Evolutionary conservation across 2,329 filamentous ascomycete species (phyloP).

Genomic region (Myriosclerotinia scirpicola): DNA sequence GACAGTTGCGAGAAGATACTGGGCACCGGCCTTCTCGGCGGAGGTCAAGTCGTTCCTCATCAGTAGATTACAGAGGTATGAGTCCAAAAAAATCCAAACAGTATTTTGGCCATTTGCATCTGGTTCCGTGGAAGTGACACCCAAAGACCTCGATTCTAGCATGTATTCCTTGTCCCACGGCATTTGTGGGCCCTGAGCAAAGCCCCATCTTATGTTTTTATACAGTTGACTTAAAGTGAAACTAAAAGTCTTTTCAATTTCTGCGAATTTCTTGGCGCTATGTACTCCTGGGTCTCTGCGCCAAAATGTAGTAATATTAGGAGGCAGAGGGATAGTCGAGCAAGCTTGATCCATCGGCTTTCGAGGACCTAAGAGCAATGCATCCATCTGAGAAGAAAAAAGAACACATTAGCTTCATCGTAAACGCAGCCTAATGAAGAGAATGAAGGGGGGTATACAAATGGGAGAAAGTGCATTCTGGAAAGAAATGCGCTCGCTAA

Average conservation of each 20-base stretch:
- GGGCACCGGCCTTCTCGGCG: constrained; percentile 7
- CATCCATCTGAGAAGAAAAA: neutral
- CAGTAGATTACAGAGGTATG: neutral
- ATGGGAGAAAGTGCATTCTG: constrained; percentile 5
- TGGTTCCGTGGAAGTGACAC: neutral
- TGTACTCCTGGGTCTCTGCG: neutral
- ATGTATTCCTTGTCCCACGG: neutral
- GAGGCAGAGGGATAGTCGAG: neutral
- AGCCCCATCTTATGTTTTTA: neutral
- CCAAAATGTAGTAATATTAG: constrained; percentile 1
- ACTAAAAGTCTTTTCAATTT: neutral
- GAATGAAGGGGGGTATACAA: neutral
- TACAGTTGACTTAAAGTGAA: neutral
- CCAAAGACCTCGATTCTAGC: neutral
- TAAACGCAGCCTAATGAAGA: neutral
- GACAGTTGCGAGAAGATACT: constrained; percentile 1
- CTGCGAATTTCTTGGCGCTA: neutral
- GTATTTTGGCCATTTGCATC: neutral
- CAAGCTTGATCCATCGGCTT: neutral
- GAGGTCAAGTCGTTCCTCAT: constrained; percentile 15
- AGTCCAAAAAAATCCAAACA: constrained; percentile 10
- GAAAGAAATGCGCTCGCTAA: constrained; percentile 34
- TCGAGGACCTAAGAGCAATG: constrained; percentile 1
- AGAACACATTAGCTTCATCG: neutral
- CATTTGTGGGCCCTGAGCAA: neutral